A percentile compares a stretch with the other conserved stretches of the same genome.
Evolutionary conservation across 176 grass and related monocot genomes (phyloP).

Genomic region (Microstegium vimineum): DNA sequence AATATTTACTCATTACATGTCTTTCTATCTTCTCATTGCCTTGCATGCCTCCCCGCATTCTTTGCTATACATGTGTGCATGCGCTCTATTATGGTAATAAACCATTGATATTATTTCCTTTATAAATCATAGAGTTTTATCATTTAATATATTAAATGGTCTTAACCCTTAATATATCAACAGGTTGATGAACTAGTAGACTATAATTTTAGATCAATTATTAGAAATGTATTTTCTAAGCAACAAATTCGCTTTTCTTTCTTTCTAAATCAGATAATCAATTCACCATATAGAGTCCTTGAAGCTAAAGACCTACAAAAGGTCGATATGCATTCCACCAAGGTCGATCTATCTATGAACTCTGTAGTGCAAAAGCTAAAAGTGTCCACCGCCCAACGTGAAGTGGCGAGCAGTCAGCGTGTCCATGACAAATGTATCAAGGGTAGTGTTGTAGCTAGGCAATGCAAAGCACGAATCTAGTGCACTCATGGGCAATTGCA

Average conservation of each 20-base stretch:
- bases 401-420: constrained; percentile 21
- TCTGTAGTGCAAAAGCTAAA: neutral
- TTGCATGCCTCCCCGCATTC: no score
- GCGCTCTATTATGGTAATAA: no score
- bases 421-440: neutral
- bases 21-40: no score
- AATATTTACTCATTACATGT: no score
- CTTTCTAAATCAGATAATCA: neutral
- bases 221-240: neutral
- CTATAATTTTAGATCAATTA: neutral
- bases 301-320: neutral
- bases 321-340: no score
- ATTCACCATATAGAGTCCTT: neutral
- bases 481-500: no score
- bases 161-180: no score
- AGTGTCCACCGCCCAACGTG: neutral
- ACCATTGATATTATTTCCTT: no score
- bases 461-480: neutral
- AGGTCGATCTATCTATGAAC: neutral
- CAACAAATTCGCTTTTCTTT: neutral
- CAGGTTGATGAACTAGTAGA: neutral
- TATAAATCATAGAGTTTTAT: no score
- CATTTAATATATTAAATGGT: no score
- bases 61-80: no score
- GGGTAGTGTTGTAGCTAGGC: neutral